Conservation (phyloP, 2,329 filamentous ascomycete genomes). For the Fusarium newnesense region DNA sequence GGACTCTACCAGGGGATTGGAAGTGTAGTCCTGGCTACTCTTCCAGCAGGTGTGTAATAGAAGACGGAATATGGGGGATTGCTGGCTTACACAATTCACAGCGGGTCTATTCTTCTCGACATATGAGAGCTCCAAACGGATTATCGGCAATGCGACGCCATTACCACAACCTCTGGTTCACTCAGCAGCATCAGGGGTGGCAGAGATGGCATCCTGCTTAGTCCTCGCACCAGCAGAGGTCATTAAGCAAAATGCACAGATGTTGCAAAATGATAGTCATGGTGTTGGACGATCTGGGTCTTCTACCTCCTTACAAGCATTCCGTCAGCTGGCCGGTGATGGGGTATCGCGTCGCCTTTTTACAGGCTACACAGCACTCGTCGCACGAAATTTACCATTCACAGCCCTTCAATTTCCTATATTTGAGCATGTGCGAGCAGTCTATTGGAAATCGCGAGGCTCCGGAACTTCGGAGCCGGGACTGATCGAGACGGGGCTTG, state of each 20-base stretch:
- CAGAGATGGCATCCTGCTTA: conserved; percentile 85
- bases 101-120: conserved; percentile 91
- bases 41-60: conserved; percentile 76
- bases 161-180: conserved; percentile 78
- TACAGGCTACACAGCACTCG: conserved; percentile 81
- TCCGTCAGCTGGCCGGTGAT: conserved; percentile 63
- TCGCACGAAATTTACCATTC: conserved; percentile 85
- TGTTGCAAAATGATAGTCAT: conserved; percentile 61
- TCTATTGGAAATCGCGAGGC: conserved; percentile 56
- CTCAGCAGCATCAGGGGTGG: conserved; percentile 76
- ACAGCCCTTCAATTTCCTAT: conserved; percentile 90
- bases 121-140: conserved; percentile 80
- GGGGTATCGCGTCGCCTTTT: conserved; percentile 67
- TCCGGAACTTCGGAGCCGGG: conserved; percentile 35
- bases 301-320: conserved; percentile 60
- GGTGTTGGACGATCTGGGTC: conserved; percentile 14
- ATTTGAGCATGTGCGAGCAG: conserved; percentile 76
- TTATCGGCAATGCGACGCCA: conserved; percentile 63
- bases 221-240: conserved; percentile 91
- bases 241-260: conserved; percentile 93
- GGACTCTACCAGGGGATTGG: conserved; percentile 90
- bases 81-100: conserved; percentile 45
- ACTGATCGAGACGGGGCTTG: conserved; percentile 72
- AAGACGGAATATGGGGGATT: background rate
- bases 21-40: conserved; percentile 83